Base-by-base conservation (phyloP, 306 rosid species). In the Prunus dulcis region DNA sequence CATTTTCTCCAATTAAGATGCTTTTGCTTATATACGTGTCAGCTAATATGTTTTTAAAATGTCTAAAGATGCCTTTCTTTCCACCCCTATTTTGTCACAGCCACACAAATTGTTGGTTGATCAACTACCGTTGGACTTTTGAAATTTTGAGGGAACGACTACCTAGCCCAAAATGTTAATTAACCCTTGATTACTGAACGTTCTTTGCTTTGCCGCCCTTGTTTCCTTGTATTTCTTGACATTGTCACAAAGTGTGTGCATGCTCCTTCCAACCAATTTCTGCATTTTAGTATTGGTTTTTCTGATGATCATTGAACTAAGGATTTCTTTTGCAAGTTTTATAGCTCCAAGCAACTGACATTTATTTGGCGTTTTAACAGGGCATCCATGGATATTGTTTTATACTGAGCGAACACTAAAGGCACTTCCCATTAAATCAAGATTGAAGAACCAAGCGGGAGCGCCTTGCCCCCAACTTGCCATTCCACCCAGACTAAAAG, bases 381-480 rank as follows among this genome's bases (percentile, higher is more conserved):
- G 94, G 82, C 97, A 96, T 83, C 97, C 99, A 20, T 96, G 99
- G 99, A 76, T 96, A 69, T 76, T 89, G 78, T 96, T 96, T 83
- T 91, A 96, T 81, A 96, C 99, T 5, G 93, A 86, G 20, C 85
- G 89, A 11, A 78, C 96, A 9, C 75, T 87, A 22, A 82, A 80
- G 62, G 73, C 82, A 74, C 87, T 96, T 14, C 93, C 99, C 51
- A 34, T 88, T 69, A 92, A 84, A 80, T 68, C 83, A 61, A 91
- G 79, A 67, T 75, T 50, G 49, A 91, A 87, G 86, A 82, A 89
- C 78, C 93, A 82, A 79, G 63, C 45, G 5, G 88, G 90, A 58
- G 82, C 78, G n/a, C 43, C 86, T 50, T 79, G 83, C 76, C 83
- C 73, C 43, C 90, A 67, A 76, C 75, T 82, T 80, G 76, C 73